These are phyloP conservation scores for Aspergillus fumigatus DNA, from an alignment of 2,329 filamentous ascomycete genomes.

Conservation along the genomic window DNA sequence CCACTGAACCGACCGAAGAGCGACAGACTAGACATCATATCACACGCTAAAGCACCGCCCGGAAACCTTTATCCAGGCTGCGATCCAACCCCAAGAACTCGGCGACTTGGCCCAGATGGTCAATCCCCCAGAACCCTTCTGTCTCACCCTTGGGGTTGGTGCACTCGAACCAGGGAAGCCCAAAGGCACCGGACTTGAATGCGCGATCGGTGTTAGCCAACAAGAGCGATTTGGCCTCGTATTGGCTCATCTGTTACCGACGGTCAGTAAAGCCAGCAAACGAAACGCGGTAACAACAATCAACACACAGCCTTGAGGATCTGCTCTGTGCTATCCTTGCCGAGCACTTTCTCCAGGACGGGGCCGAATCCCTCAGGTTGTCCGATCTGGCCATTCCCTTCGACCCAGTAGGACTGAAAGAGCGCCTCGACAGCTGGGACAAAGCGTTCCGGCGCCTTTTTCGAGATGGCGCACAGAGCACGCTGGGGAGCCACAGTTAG, in stretches of 20 bases:
- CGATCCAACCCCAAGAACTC: slow-evolving; percentile 50
- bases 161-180: slow-evolving; percentile 57
- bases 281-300: background rate
- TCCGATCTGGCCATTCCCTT: slow-evolving; percentile 41
- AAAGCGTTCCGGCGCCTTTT: slow-evolving; percentile 41
- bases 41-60: slow-evolving; percentile 20
- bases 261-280: slow-evolving; percentile 1
- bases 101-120: slow-evolving; percentile 54
- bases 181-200: slow-evolving; percentile 54
- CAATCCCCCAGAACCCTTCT: slow-evolving; percentile 57
- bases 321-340: slow-evolving; percentile 39
- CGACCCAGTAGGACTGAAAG: slow-evolving; percentile 51
- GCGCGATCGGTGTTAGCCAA: slow-evolving; percentile 48
- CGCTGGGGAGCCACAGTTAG: slow-evolving; percentile 50
- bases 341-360: slow-evolving; percentile 45
- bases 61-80: slow-evolving; percentile 25
- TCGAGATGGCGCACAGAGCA: slow-evolving; percentile 46
- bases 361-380: slow-evolving; percentile 43
- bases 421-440: slow-evolving; percentile 42
- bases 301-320: slow-evolving; percentile 39
- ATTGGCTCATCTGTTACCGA: slow-evolving; percentile 17
- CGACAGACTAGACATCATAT: background rate
- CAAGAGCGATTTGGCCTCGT: slow-evolving; percentile 46
- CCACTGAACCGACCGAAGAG: background rate
- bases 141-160: slow-evolving; percentile 51